phyloP scores from a whole-genome alignment of 192 early-diverging fungal genomes.

The Anaeromyces robustus region DNA sequence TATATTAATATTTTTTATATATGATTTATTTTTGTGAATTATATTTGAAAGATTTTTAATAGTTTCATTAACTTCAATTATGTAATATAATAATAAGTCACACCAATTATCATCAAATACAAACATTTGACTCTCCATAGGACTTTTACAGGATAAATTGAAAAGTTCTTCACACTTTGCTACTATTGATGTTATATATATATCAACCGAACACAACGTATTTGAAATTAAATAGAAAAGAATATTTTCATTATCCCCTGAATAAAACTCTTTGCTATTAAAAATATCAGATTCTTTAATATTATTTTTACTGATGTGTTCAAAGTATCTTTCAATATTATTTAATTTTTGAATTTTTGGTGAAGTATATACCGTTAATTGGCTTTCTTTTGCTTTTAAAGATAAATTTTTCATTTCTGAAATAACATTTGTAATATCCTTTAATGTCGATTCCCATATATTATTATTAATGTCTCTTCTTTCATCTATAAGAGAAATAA shows the following conservation, averaged over 20 bases:
- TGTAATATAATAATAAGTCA: not conserved
- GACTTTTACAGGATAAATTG: not conserved
- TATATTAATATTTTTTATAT: not conserved
- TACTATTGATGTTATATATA: not conserved
- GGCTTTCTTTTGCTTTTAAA: not conserved
- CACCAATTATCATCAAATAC: not conserved
- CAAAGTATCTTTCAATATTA: not conserved
- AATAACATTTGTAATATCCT: not conserved
- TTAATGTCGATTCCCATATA: not conserved
- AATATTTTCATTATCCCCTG: not conserved
- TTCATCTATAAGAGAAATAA: not conserved
- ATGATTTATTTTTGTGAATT: not conserved
- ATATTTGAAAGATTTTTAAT: not conserved
- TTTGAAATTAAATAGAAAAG: not conserved
- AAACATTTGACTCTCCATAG: not conserved
- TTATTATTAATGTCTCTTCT: not conserved
- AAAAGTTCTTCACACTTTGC: not conserved
- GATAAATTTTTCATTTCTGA: not conserved
- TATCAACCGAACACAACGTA: not conserved
- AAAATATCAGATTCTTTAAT: not conserved
- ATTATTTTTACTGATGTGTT: not conserved
- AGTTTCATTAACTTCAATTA: not conserved
- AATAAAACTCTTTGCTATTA: not conserved
- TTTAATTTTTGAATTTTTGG: not conserved
- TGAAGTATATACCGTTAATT: not conserved